Evolutionary conservation across 495 filamentous ascomycete genomes (phyloP).

Genomic region (Lichenothelia convexa): DNA sequence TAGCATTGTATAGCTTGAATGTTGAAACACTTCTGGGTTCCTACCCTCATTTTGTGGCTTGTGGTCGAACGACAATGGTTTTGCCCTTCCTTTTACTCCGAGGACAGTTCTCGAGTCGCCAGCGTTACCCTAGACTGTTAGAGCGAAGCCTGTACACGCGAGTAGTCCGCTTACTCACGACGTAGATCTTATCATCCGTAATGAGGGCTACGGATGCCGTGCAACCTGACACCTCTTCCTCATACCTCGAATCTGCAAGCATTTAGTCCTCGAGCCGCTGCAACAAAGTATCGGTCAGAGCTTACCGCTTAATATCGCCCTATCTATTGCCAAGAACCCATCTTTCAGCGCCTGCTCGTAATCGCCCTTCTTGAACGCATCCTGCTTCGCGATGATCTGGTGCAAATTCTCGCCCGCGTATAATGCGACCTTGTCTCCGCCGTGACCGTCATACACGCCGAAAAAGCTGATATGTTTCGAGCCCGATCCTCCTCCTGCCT

Average conservation of each 20-base stretch:
- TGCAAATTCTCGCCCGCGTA: constrained; percentile 88
- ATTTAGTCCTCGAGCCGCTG: constrained; percentile 8
- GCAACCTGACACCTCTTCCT: constrained; percentile 95
- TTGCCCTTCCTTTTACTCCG: constrained; percentile 88
- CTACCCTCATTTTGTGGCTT: constrained; percentile 96
- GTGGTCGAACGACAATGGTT: constrained; percentile 93
- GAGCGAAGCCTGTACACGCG: background rate
- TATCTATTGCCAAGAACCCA: constrained; percentile 87
- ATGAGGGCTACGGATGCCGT: constrained; percentile 84
- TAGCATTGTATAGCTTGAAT: constrained; percentile 1
- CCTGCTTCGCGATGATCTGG: constrained; percentile 84
- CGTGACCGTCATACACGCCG: constrained; percentile 94
- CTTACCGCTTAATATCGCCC: constrained; percentile 86
- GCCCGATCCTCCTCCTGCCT: constrained; percentile 38
- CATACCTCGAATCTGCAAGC: constrained; percentile 69
- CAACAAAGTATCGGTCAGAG: constrained; percentile 4
- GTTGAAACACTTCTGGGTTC: constrained; percentile 2
- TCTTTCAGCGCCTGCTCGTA: constrained; percentile 94
- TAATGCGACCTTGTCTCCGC: constrained; percentile 85
- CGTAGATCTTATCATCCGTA: constrained; percentile 79
- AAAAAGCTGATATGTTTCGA: constrained; percentile 80
- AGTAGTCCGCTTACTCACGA: constrained; percentile 40
- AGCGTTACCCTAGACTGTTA: constrained; percentile 61
- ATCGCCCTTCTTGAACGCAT: constrained; percentile 75
- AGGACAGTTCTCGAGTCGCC: constrained; percentile 89